Evolutionary conservation across 2,329 filamentous ascomycete genomes (phyloP), one percentile per base, ranked within the genome.

Genomic region (Cadophora luteo-olivacea): DNA sequence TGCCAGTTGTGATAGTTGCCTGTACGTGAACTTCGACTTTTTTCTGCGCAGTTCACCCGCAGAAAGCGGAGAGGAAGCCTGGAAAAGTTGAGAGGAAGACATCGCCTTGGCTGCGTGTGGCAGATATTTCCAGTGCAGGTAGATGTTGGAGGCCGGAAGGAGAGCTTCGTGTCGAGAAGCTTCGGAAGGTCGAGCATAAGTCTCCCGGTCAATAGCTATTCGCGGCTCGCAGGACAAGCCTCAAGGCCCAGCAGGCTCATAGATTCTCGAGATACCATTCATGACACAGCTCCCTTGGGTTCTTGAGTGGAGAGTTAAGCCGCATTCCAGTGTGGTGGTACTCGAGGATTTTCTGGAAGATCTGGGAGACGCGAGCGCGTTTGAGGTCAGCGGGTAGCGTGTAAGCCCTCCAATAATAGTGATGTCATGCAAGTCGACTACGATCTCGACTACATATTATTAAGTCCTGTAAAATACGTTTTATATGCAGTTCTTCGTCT

Each of bases 21-120:
- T 92, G 78, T 92, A 93, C 2, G 93, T 97, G 81, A 96, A 98
- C 68, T 85, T 87, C 19, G 94, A 97, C 57, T 82, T 78, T 60
- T 72, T 78, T 11, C 73, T 69, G 48, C 70, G 72, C 45, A 60
- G 32, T 52, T 65, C 61, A 29, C 68, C 60, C 4, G 64, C 69
- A 29, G 80, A 81, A 54, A 81, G 75, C 16, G 82, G 81, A 41
- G 83, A 85, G 4, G 84, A 85, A 29, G 79, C 74, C 66, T 82
- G 75, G 66, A 82, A 84, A 9, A 80, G 80, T 64, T 81, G 81
- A 16, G 84, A 82, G 12, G 84, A 85, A 61, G 84, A 85, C 80
- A 82, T 82, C 2, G 29, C 66, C 19, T 25, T 14, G 6, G 24
- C 1, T 16, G 29, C 19, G 22, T 14, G 36, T 5, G 8, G 22